phyloP scores from a whole-genome alignment of 805 yeast species.

The Cyberlindnera americana region DNA sequence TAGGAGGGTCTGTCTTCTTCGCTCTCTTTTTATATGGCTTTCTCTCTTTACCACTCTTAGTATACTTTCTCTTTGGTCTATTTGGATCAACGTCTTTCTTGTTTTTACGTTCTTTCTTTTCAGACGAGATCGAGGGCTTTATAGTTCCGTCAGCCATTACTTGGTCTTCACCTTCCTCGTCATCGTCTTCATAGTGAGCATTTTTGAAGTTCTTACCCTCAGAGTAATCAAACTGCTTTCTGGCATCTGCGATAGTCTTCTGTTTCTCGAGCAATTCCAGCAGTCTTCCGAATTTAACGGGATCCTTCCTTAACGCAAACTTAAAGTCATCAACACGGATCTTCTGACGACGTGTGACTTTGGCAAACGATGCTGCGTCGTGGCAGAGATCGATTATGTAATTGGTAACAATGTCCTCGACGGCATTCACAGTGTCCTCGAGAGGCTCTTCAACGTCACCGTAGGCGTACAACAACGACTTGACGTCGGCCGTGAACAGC shows the following conservation, averaged over 20 bases:
- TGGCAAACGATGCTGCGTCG: slow-evolving; percentile 48
- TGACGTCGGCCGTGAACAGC: slow-evolving; percentile 47
- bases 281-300: slow-evolving; percentile 64
- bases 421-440: slow-evolving; percentile 57
- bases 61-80: slow-evolving; percentile 29
- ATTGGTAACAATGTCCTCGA: slow-evolving; percentile 65
- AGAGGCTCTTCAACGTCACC: slow-evolving; percentile 71
- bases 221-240: slow-evolving; percentile 61
- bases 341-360: slow-evolving; percentile 52
- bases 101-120: slow-evolving; percentile 14
- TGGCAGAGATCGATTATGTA: slow-evolving; percentile 61
- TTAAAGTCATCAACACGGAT: slow-evolving; percentile 70
- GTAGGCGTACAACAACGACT: slow-evolving; percentile 62
- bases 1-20: slow-evolving; percentile 23
- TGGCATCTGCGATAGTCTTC: slow-evolving; percentile 60
- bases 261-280: slow-evolving; percentile 59
- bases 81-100: slow-evolving; percentile 20
- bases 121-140: not conserved
- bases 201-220: slow-evolving; percentile 43
- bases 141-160: slow-evolving; percentile 20
- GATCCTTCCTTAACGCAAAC: slow-evolving; percentile 65
- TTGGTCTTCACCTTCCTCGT: slow-evolving; percentile 26
- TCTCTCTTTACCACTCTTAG: slow-evolving; percentile 31
- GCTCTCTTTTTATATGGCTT: slow-evolving; percentile 32
- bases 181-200: slow-evolving; percentile 26